Evolutionary conservation across 176 grass and related monocot genomes (phyloP).

Genomic region (Musa troglodytarum): DNA sequence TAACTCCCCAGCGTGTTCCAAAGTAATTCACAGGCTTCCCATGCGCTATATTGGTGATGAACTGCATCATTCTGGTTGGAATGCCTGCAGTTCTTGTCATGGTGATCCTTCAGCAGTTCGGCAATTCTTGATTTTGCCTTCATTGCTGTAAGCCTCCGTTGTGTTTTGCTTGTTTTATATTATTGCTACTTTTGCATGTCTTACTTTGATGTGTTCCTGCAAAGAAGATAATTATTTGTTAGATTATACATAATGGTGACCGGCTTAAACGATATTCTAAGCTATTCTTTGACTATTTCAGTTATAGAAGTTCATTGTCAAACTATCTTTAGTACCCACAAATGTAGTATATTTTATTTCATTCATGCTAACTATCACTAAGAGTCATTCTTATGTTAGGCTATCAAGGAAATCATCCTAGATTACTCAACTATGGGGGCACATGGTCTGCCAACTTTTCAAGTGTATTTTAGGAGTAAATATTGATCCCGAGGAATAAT

Average conservation of each 20-base stretch:
- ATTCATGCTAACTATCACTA: background rate
- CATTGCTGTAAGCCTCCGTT: constrained; percentile 35
- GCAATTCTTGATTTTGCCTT: constrained; percentile 74
- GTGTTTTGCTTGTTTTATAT: constrained; percentile 1
- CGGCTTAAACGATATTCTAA: background rate
- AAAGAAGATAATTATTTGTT: background rate
- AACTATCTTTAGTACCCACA: background rate
- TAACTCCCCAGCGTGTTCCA: constrained; percentile 60
- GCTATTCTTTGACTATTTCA: background rate
- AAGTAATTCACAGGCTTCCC: constrained; percentile 83
- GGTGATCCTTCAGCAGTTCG: constrained; percentile 46
- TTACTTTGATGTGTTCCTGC: too few relatives aligned
- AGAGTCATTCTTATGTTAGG: too few relatives aligned
- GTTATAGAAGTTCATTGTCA: too few relatives aligned
- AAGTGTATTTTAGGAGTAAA: too few relatives aligned
- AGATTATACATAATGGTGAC: background rate
- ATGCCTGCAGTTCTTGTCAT: constrained; percentile 93
- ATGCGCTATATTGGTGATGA: constrained; percentile 62
- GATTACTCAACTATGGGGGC: too few relatives aligned
- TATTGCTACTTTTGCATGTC: too few relatives aligned
- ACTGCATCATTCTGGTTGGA: constrained; percentile 91
- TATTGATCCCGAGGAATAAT: too few relatives aligned
- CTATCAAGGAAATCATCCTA: too few relatives aligned
- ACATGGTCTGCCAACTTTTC: too few relatives aligned
- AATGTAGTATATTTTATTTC: background rate